phyloP scores from a whole-genome alignment of 2,329 filamentous ascomycete genomes.

The Catunica adiposa region DNA sequence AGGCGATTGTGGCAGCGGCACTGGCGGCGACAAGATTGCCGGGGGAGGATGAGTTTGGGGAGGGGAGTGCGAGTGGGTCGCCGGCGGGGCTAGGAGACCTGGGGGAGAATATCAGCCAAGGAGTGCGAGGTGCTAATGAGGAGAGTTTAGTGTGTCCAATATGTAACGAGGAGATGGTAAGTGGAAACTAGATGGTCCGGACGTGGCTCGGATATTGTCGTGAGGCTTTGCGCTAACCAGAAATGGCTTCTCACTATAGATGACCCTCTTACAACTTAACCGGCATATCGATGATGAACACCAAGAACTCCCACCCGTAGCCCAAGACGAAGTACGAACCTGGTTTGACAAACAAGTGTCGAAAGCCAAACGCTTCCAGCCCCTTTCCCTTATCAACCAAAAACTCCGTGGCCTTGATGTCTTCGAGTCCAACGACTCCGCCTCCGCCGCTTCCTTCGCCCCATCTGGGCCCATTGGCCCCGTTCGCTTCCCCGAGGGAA shows the following conservation, averaged over 20 bases:
- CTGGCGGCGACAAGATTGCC: conserved; percentile 1
- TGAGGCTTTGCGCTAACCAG: conserved; percentile 10
- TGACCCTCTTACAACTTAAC: conserved; percentile 86
- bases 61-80: conserved; percentile 21
- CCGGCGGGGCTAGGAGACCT: conserved; percentile 46
- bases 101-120: conserved; percentile 64
- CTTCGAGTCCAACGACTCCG: conserved; percentile 76
- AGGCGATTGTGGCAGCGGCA: not conserved
- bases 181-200: conserved; percentile 16
- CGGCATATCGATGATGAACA: conserved; percentile 72
- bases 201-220: too few species aligned
- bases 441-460: conserved; percentile 17
- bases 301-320: conserved; percentile 71
- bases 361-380: conserved; percentile 86
- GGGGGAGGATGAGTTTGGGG: not conserved
- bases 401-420: conserved; percentile 85
- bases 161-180: conserved; percentile 93
- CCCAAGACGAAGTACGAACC: conserved; percentile 88
- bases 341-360: conserved; percentile 93
- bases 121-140: conserved; percentile 34
- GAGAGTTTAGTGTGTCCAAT: conserved; percentile 83
- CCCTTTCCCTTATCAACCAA: conserved; percentile 78
- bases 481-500: conserved; percentile 23
- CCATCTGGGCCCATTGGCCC: conserved; percentile 22
- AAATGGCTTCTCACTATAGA: conserved; percentile 36